Evolutionary conservation across 1,139 yeast genomes (phyloP).

Genomic region (Saccharomyces pastorianus): DNA sequence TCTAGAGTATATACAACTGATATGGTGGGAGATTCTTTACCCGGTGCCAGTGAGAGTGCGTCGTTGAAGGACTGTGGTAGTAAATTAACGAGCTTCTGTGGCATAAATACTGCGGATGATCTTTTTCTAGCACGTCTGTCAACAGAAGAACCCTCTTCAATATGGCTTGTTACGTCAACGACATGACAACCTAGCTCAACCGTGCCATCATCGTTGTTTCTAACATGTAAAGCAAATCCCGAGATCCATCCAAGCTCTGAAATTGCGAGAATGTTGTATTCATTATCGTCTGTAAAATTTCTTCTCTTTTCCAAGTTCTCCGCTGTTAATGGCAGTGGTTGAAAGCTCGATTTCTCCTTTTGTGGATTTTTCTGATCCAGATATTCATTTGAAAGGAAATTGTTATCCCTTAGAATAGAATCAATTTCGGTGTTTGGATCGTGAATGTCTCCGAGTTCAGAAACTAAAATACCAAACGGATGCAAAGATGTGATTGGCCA

Average conservation of each 20-base stretch:
- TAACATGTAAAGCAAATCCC: constrained; percentile 74
- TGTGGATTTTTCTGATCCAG: constrained; percentile 41
- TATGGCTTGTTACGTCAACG: constrained; percentile 65
- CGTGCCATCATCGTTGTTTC: constrained; percentile 44
- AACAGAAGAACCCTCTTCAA: constrained; percentile 63
- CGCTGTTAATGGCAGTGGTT: constrained; percentile 23
- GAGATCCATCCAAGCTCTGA: constrained; percentile 49
- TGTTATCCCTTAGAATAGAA: constrained; percentile 86
- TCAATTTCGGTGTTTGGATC: constrained; percentile 76
- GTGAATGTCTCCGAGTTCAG: constrained; percentile 75
- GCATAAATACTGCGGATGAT: constrained; percentile 84
- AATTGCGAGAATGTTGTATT: constrained; percentile 46
- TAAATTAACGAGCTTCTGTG: constrained; percentile 65
- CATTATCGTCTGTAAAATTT: constrained; percentile 51
- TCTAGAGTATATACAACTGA: constrained; percentile 80
- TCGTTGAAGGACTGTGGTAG: constrained; percentile 61
- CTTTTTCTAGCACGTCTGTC: constrained; percentile 90
- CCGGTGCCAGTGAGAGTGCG: constrained; percentile 53
- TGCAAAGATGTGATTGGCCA: constrained; percentile 99
- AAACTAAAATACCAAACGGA: constrained; percentile 91
- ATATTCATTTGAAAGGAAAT: constrained; percentile 82
- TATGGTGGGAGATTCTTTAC: constrained; percentile 55
- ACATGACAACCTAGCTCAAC: constrained; percentile 64
- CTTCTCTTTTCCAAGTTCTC: constrained; percentile 43
- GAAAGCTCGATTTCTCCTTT: constrained; percentile 27